Evolutionary conservation across 2,329 filamentous ascomycete species (phyloP).

Genomic region (Calonectria pteridis): DNA sequence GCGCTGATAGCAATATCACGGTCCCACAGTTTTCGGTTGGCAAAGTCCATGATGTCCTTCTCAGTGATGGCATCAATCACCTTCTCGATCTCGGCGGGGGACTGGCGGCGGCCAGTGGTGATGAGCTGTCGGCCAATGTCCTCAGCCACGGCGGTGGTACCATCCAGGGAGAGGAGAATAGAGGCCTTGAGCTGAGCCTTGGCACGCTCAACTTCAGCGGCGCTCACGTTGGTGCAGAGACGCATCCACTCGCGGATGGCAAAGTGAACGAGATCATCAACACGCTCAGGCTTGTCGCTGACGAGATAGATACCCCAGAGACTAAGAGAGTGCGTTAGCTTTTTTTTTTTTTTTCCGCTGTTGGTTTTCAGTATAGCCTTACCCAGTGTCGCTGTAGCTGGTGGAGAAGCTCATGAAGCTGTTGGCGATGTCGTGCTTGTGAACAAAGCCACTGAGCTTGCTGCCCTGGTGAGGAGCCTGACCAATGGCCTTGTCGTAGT

Average conservation of each 20-base stretch:
- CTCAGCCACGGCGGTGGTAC: constrained; percentile 96
- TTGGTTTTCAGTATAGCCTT: constrained; percentile 53
- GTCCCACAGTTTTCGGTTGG: constrained; percentile 96
- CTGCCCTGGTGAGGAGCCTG: constrained; percentile 97
- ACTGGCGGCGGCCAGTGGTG: constrained; percentile 93
- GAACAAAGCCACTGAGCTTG: constrained; percentile 95
- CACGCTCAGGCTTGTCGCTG: constrained; percentile 85
- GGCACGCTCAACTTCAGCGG: constrained; percentile 95
- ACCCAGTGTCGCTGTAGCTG: constrained; percentile 99
- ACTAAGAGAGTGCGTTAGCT: constrained; percentile 62
- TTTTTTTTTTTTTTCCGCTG: constrained; percentile 13
- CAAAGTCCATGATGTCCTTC: constrained; percentile 98
- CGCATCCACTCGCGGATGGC: constrained; percentile 98
- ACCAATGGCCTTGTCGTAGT: constrained; percentile 99
- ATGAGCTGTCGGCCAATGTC: constrained; percentile 99
- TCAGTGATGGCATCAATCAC: constrained; percentile 89
- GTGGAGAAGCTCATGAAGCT: constrained; percentile 99
- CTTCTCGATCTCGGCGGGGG: constrained; percentile 93
- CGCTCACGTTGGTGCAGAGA: constrained; percentile 87
- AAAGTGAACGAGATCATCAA: constrained; percentile 99
- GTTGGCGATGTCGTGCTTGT: constrained; percentile 96
- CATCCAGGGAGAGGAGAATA: constrained; percentile 95
- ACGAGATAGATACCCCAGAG: constrained; percentile 99
- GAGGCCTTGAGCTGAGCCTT: constrained; percentile 99
- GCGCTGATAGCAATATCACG: constrained; percentile 95